Conservation (phyloP, 257 asterid genomes). For the Capsicum pubescens region DNA sequence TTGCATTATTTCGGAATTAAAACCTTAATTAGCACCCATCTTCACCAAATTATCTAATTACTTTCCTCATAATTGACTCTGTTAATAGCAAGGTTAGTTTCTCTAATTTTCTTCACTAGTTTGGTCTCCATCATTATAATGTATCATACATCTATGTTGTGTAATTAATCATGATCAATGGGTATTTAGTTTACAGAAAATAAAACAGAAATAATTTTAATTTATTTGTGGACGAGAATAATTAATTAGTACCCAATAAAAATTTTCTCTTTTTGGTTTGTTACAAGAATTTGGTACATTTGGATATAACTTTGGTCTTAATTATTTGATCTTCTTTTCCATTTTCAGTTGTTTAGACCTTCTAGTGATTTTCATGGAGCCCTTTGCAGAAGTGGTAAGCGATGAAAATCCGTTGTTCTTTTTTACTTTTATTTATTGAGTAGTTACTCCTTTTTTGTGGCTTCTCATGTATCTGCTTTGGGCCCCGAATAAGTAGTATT, state of each 20-base stretch:
- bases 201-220: not conserved
- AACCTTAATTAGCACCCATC: slow-evolving; percentile 4
- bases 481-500: not conserved
- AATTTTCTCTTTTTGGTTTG: slow-evolving; percentile 1
- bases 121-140: not conserved
- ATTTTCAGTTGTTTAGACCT: not conserved
- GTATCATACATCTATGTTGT: not conserved
- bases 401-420: not conserved
- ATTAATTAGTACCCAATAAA: no score
- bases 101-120: not conserved
- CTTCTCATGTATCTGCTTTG: not conserved
- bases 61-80: not conserved
- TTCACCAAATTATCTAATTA: not conserved
- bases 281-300: not conserved
- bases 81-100: slow-evolving; percentile 16
- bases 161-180: not conserved
- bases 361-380: not conserved
- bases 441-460: no score
- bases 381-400: slow-evolving; percentile 24
- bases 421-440: not conserved
- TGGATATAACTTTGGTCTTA: not conserved
- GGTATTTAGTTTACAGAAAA: not conserved
- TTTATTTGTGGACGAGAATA: not conserved
- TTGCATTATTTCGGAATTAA: not conserved
- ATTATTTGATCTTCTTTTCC: not conserved